phyloP scores from a whole-genome alignment of 192 early-diverging fungal species.

The Coemansia sp. region DNA sequence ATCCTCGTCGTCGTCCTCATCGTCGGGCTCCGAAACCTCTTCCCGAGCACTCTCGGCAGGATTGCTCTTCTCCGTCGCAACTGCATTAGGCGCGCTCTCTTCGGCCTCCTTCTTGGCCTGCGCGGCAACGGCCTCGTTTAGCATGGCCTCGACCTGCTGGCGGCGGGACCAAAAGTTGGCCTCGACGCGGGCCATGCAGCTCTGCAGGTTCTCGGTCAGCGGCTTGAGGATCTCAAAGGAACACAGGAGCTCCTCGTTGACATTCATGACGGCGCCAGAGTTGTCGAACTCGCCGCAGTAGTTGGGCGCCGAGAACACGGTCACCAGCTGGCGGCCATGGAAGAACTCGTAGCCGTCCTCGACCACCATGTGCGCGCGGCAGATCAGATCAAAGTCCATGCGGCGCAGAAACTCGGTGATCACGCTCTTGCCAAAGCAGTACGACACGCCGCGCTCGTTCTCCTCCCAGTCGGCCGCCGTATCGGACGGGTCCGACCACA shows the following conservation, averaged over 20 bases:
- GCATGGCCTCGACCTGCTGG: slow-evolving; percentile 44
- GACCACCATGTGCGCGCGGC: slow-evolving; percentile 92
- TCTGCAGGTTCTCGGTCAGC: slow-evolving; percentile 40
- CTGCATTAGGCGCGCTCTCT: background rate
- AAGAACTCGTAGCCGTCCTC: slow-evolving; percentile 99
- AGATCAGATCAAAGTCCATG: slow-evolving; percentile 88
- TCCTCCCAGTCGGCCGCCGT: slow-evolving; percentile 77
- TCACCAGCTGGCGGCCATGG: slow-evolving; percentile 82
- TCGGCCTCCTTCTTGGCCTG: slow-evolving; percentile 29
- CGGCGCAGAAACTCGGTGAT: slow-evolving; percentile 78
- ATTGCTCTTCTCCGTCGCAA: background rate
- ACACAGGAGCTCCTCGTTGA: slow-evolving; percentile 86
- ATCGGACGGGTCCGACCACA: slow-evolving; percentile 94
- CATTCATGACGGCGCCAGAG: slow-evolving; percentile 85
- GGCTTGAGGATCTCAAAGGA: slow-evolving; percentile 82
- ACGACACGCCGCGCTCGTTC: slow-evolving; percentile 94
- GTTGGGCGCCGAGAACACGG: slow-evolving; percentile 92
- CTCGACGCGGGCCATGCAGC: slow-evolving; percentile 46
- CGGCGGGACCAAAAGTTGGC: slow-evolving; percentile 42
- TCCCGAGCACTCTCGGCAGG: background rate
- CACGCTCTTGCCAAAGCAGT: slow-evolving; percentile 83
- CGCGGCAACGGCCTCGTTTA: slow-evolving; percentile 37
- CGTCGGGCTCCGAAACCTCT: background rate
- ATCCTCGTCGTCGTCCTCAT: slow-evolving; percentile 26
- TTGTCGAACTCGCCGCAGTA: slow-evolving; percentile 97